phyloP scores from a whole-genome alignment of 768 basidiomycete genomes.

The Mycena polygramma region DNA sequence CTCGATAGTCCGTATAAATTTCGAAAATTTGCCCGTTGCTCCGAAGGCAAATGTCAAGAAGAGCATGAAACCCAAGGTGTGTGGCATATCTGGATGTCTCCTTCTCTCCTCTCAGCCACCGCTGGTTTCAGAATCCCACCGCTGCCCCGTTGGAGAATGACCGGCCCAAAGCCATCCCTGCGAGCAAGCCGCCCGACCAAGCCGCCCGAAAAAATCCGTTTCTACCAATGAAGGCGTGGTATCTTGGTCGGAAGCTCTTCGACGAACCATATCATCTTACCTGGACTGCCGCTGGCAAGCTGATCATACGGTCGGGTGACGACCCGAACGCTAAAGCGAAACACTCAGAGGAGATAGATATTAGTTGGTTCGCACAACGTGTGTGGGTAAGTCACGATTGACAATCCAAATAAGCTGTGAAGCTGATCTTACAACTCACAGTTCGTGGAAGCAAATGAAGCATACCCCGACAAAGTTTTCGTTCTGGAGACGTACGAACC shows the following conservation, averaged over 20 bases:
- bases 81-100: background rate
- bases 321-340: conserved; percentile 14
- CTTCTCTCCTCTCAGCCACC: background rate
- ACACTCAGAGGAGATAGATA: conserved; percentile 28
- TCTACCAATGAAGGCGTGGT: conserved; percentile 43
- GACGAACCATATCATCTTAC: conserved; percentile 27
- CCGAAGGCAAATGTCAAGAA: conserved; percentile 3
- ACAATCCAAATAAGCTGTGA: background rate
- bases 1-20: background rate
- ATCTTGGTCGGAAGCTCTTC: conserved; percentile 40
- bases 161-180: background rate
- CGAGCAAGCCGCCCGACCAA: background rate
- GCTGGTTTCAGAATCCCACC: background rate
- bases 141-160: background rate
- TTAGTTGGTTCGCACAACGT: background rate
- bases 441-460: conserved; percentile 9
- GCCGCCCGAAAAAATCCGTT: too few relatives aligned
- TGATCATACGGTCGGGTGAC: conserved; percentile 18
- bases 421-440: background rate
- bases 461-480: conserved; percentile 14
- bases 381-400: conserved; percentile 1
- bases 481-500: conserved; percentile 20
- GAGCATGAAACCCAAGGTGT: conserved; percentile 29
- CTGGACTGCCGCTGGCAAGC: conserved; percentile 4
- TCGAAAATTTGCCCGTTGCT: background rate